A percentile compares a stretch with the other conserved stretches of the same genome.
Evolutionary conservation across 257 asterid genomes (phyloP).

Genomic region (Penstemon eatonii): DNA sequence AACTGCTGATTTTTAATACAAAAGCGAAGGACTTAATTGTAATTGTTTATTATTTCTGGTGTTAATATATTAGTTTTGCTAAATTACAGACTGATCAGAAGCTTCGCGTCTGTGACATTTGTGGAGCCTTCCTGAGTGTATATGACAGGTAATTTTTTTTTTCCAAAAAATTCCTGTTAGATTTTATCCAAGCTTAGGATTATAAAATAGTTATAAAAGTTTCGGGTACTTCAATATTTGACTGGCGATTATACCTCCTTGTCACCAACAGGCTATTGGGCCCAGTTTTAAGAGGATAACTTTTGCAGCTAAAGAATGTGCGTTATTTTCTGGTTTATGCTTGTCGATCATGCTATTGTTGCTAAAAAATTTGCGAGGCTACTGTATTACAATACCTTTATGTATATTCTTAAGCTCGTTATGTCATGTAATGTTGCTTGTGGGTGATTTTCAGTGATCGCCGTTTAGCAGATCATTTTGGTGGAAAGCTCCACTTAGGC

Average conservation of each 20-base stretch:
- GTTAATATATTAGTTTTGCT: slow-evolving; percentile 30
- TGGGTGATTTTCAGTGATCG: slow-evolving; percentile 83
- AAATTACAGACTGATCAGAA: slow-evolving; percentile 90
- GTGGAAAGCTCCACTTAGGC: slow-evolving; percentile 99
- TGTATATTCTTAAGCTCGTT: slow-evolving; percentile 27
- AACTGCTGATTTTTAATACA: slow-evolving; percentile 9
- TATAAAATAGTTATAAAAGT: slow-evolving; percentile 42
- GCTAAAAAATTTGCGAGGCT: slow-evolving; percentile 41
- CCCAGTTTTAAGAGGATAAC: slow-evolving; percentile 77
- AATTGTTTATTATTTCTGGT: background rate
- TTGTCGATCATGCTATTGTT: slow-evolving; percentile 62
- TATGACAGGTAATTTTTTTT: slow-evolving; percentile 73
- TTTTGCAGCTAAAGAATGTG: slow-evolving; percentile 78
- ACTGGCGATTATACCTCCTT: slow-evolving; percentile 65
- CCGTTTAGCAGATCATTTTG: slow-evolving; percentile 99
- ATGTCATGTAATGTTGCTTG: slow-evolving; percentile 24
- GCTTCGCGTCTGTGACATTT: slow-evolving; percentile 98
- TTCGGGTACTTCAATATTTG: slow-evolving; percentile 45
- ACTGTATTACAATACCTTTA: slow-evolving; percentile 16
- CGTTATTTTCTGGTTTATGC: slow-evolving; percentile 57
- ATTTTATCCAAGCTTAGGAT: slow-evolving; percentile 34
- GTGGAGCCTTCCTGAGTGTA: slow-evolving; percentile 96
- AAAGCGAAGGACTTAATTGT: slow-evolving; percentile 5
- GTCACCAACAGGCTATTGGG: slow-evolving; percentile 75
- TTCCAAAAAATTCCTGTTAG: slow-evolving; percentile 3